Percentiles rank a stretch among this genome's conserved stretches.
Conservation (phyloP, 225 moss, liverwort and hornwort genomes). For the Thuidium tamariscinum region DNA sequence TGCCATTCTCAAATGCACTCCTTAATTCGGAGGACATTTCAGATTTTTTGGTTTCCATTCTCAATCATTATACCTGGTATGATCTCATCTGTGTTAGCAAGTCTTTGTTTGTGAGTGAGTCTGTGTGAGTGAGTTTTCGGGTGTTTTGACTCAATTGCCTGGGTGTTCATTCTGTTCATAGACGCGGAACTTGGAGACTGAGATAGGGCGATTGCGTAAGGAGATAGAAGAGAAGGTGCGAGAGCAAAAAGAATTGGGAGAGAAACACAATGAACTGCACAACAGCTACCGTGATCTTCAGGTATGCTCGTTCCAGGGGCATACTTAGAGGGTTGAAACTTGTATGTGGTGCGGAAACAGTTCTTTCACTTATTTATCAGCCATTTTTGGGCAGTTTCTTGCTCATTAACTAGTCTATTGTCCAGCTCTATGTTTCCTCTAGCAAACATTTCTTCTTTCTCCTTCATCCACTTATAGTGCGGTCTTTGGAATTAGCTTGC, state of each 20-base stretch:
- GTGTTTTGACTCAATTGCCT: background rate
- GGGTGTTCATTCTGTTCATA: background rate
- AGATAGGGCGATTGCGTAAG: constrained; percentile 11
- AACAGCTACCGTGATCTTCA: constrained; percentile 30
- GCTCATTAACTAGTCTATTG: background rate
- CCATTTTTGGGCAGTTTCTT: background rate
- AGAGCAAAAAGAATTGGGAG: constrained; percentile 24
- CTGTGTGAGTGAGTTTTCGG: background rate
- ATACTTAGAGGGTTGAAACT: background rate
- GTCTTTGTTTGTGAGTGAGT: background rate
- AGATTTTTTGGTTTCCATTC: background rate
- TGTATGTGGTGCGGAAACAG: background rate
- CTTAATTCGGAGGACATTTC: background rate
- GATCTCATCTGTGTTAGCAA: background rate
- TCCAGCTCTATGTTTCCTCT: background rate
- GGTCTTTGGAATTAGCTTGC: background rate
- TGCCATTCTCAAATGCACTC: background rate
- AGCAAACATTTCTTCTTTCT: background rate
- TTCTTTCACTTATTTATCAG: background rate
- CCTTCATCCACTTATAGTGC: background rate
- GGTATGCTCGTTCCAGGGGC: background rate
- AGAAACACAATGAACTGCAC: constrained; percentile 17
- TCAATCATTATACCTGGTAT: background rate
- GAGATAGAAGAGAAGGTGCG: constrained; percentile 23
- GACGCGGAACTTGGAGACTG: constrained; percentile 25